A percentile compares a stretch with the other conserved stretches of the same genome.
phyloP scores from a whole-genome alignment of 2,329 filamentous ascomycete species.

The Botrytis medusae region DNA sequence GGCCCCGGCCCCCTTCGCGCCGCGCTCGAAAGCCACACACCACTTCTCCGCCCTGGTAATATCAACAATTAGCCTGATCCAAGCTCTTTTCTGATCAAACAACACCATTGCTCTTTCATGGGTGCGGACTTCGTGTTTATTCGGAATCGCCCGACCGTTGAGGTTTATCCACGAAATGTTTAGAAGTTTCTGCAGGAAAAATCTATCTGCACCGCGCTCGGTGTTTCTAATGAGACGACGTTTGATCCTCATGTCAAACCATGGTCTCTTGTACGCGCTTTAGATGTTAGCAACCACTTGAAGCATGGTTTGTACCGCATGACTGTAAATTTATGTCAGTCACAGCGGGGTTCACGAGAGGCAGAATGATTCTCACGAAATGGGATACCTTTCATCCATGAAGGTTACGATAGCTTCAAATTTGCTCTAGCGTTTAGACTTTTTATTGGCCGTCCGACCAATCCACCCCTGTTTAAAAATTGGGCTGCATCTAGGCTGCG shows the following conservation, averaged over 20 bases:
- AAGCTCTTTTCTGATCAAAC: background rate
- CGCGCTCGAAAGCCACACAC: background rate
- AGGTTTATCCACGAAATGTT: background rate
- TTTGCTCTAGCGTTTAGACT: background rate
- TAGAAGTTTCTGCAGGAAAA: background rate
- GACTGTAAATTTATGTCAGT: background rate
- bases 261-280: background rate
- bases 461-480: background rate
- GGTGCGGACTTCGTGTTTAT: too few species aligned
- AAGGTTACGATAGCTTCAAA: background rate
- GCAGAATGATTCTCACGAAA: background rate
- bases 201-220: background rate
- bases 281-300: background rate
- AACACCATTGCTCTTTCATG: background rate
- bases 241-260: background rate
- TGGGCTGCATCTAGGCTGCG: background rate
- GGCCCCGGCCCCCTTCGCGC: background rate
- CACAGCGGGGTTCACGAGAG: background rate
- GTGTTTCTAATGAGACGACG: slow-evolving; percentile 2
- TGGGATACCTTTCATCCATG: background rate
- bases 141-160: background rate
- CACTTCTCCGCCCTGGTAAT: background rate
- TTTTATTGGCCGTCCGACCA: background rate
- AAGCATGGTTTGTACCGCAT: background rate
- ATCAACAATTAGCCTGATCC: background rate